Base-by-base conservation (phyloP, 352 stramenopile species). In the Peronospora belbahrii region DNA sequence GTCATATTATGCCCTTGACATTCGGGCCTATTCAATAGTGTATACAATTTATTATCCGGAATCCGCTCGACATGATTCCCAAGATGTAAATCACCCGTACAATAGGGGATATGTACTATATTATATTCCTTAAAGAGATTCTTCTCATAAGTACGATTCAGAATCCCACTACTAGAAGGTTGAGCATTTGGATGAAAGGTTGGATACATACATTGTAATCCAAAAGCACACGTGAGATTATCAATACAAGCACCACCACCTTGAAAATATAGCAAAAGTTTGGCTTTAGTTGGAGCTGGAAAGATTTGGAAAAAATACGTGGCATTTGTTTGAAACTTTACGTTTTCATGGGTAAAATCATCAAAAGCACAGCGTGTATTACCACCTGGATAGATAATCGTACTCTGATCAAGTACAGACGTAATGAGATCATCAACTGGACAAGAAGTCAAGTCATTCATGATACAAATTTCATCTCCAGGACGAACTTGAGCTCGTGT, bases 301-400 rank as follows among this genome's bases (percentile, higher is more conserved):
- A 87, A 87, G 11, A 87, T 63, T 52, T 85, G 72, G 60, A 86
- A 86, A 48, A 85, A 85, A 59, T 78, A 89, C 8, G 74, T 79
- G 25, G 59, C 22, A 38, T 78, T 79, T 17, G 68, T 74, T n/a
- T 38, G 51, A 18, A 72, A 78, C 47, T 62, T 50, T 10, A 67
- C 57, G n/a, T 43, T 63, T 34, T 52, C 55, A 32, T 70, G 56
- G 32, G 40, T 59, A 44, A 65, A 76, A 50, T 81, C 67, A 45
- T 81, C 69, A 31, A 78, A 81, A 11, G 70, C 70, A 45, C 70
- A 83, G n/a, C 65, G 67, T 0, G 70, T 83, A 19, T 62, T 41
- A 18, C 68, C 67, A 4, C 68, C 68, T 3, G 70, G 70, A 48
- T 81, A 88, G 25, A 88, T 72, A 42, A 83, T 49, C 14, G 60